A percentile compares a stretch with the other conserved stretches of the same genome.
These are phyloP conservation scores for Flaveria sonorensis DNA, from an alignment of 129 eudicot genomes.

Conservation along the genomic window DNA sequence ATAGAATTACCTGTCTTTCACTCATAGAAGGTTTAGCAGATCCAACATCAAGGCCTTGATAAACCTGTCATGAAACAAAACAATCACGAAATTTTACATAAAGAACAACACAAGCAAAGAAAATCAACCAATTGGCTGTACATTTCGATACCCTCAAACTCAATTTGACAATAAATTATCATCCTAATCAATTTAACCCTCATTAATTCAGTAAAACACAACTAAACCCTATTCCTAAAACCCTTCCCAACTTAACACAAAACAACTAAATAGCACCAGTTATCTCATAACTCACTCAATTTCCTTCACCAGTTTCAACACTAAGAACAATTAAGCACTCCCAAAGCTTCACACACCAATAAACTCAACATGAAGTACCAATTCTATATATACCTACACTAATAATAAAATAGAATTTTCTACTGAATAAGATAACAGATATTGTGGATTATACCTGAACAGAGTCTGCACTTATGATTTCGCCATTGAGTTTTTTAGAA, in stretches of 20 bases:
- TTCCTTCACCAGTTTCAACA: background rate
- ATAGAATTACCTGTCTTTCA: conserved; percentile 62
- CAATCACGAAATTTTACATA: background rate
- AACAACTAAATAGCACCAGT: no score
- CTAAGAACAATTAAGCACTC: background rate
- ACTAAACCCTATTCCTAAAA: conserved; percentile 3
- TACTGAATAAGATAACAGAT: background rate
- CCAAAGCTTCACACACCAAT: background rate
- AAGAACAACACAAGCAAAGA: background rate
- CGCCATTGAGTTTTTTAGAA: conserved; percentile 77
- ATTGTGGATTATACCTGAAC: conserved; percentile 59
- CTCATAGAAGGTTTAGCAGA: conserved; percentile 87
- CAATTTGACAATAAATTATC: background rate
- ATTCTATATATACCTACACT: background rate
- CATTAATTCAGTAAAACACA: background rate
- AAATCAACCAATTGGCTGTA: background rate
- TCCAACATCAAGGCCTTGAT: conserved; percentile 92
- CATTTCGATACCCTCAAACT: background rate
- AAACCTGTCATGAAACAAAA: conserved; percentile 75
- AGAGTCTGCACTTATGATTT: conserved; percentile 96
- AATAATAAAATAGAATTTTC: no score
- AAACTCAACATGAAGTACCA: background rate
- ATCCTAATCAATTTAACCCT: background rate
- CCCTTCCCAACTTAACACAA: no score
- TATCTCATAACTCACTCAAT: no score